phyloP scores from a whole-genome alignment of 345 rosid genomes.

The Salix brachista region DNA sequence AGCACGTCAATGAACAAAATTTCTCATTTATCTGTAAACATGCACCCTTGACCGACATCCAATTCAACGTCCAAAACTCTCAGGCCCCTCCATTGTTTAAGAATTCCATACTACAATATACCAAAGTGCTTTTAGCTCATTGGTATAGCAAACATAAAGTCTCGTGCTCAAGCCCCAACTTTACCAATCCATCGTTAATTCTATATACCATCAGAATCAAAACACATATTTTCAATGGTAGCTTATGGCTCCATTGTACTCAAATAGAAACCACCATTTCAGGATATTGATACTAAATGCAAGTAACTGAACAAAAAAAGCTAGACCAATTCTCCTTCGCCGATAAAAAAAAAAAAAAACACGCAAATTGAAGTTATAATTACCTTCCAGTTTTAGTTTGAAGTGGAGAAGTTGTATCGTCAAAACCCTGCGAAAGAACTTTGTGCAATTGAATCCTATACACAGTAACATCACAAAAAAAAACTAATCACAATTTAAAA shows the following conservation, averaged over 20 bases:
- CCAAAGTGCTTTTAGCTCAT: neutral
- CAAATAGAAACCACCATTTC: neutral
- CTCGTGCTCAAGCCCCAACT: neutral
- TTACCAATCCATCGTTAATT: neutral
- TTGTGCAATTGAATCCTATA: conserved; percentile 69
- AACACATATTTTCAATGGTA: neutral
- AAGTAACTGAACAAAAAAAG: neutral
- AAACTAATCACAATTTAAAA: neutral
- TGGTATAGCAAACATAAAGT: neutral
- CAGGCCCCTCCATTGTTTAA: neutral
- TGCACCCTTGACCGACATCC: neutral
- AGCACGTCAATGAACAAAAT: neutral
- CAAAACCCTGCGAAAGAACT: conserved; percentile 70
- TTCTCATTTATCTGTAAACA: neutral
- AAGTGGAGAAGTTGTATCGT: conserved; percentile 72
- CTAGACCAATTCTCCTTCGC: too few relatives aligned
- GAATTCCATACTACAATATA: neutral
- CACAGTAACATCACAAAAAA: conserved; percentile 10
- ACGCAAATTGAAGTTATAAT: neutral
- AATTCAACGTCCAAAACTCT: neutral
- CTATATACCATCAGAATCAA: neutral
- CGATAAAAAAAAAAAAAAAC: too few relatives aligned
- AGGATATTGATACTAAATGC: neutral
- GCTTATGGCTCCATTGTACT: neutral
- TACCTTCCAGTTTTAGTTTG: conserved; percentile 84